Conservation (phyloP, 305 asterid species). For the Stenogyne calaminthoides region DNA sequence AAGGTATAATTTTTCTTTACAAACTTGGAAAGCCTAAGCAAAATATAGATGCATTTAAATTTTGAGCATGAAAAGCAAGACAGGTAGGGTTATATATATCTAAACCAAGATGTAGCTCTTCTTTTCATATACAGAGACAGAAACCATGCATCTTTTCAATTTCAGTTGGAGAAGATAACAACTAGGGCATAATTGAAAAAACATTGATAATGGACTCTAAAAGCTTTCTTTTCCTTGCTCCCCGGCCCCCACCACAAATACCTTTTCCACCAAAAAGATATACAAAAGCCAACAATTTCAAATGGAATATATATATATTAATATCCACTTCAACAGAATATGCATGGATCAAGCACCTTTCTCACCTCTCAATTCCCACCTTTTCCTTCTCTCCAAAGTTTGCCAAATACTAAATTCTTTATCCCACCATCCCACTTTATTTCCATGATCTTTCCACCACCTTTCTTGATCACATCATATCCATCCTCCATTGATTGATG, state of each 20-base stretch:
- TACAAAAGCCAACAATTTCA: constrained; percentile 43
- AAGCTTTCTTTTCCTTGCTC: constrained; percentile 50
- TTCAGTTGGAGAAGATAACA: constrained; percentile 47
- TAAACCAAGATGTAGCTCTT: constrained; percentile 23
- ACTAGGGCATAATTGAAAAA: constrained; percentile 40
- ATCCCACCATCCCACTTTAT: constrained; percentile 33
- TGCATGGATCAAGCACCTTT: constrained; percentile 63
- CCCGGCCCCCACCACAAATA: constrained; percentile 58
- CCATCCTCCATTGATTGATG: constrained; percentile 87
- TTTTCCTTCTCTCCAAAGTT: constrained; percentile 55
- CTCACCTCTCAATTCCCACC: constrained; percentile 52
- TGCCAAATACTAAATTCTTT: constrained; percentile 44
- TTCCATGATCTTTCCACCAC: constrained; percentile 4
- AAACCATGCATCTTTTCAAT: constrained; percentile 8
- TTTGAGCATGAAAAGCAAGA: constrained; percentile 3
- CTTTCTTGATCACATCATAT: constrained; percentile 45
- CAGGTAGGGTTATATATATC: background rate
- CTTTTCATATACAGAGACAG: background rate
- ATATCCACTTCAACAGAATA: constrained; percentile 54
- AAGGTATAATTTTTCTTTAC: background rate
- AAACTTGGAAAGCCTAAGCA: constrained; percentile 30
- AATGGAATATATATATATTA: constrained; percentile 39
- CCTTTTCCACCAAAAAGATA: constrained; percentile 35
- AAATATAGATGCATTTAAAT: constrained; percentile 7
- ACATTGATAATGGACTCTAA: constrained; percentile 56